Base-by-base conservation (phyloP, 345 rosid genomes). In the Syzygium aromaticum region DNA sequence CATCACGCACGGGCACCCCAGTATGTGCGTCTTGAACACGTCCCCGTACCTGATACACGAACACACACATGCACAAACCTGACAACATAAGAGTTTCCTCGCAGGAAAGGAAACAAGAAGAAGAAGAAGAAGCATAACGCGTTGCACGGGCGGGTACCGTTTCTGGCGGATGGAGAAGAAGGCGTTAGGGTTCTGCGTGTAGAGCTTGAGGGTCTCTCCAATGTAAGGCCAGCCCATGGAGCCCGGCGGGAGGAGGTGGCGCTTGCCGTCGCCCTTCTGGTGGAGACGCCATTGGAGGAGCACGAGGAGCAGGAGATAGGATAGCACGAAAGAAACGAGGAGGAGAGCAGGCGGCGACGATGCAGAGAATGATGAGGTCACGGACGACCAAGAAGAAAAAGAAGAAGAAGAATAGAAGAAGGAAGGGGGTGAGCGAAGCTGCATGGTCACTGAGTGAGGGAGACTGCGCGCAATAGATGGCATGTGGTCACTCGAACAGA, bases 1-100 rank as follows among this genome's bases (percentile, higher is more conserved):
- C 98, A 98, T 95, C 92, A 98, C 98, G 88, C 99, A 98, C 17
- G 99, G 99, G 78, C 99, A 98, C 57, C 99, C 99, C 90, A 98
- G 78, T 89, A 98, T 94, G 90, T 95, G 97, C 19, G 96, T 96
- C 93, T 96, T 98, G 90, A 96, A 96, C 86, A 98, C 92, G 46
- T 95, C 94, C 27, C 99, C 99, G 56, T 95, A 92, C 93, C 98
- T 96, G 49, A 78, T 54, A 38, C 49, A 28, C 11, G 15, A 85
- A 89, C 23, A 77, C 8, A 83, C 8, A 25, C 27, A 52, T 40
- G 53, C 73, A 25, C 5, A 10, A 85, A 16, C 40, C 8, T 3
- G 38, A 84, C 27, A 57, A 54, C 84, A 33, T 40, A 59, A 85
- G 51, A 28, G 22, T 11, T 15, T 52, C 25, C 64, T 5, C 13